Evolutionary conservation across 768 basidiomycete genomes (phyloP).

Genomic region (Xerocomellus amylosporus): DNA sequence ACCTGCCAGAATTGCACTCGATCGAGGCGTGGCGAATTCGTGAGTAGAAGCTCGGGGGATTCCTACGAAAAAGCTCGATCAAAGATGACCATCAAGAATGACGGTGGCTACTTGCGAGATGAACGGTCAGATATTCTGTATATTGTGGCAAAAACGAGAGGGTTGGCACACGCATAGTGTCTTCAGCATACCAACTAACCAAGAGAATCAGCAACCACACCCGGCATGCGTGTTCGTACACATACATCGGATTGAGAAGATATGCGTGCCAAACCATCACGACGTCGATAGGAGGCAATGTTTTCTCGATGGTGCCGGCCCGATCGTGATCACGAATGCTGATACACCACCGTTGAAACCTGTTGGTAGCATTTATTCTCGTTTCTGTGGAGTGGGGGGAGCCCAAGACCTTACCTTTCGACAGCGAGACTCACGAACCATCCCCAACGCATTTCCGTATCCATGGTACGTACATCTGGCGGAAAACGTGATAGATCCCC

Average conservation of each 20-base stretch:
- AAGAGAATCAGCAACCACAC: background rate
- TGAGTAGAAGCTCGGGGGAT: conserved; percentile 2
- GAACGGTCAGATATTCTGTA: conserved; percentile 7
- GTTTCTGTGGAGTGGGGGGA: background rate
- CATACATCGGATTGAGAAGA: conserved; percentile 34
- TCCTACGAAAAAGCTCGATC: background rate
- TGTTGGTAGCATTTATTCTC: background rate
- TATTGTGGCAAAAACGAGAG: conserved; percentile 10
- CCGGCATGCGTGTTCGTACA: background rate
- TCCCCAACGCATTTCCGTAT: conserved; percentile 28
- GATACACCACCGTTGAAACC: conserved; percentile 35
- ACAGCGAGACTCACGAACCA: conserved; percentile 38
- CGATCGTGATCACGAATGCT: background rate
- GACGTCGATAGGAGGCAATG: conserved; percentile 35
- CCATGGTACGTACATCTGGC: conserved; percentile 6
- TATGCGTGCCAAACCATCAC: conserved; percentile 40
- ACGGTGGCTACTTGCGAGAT: conserved; percentile 9
- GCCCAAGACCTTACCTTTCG: conserved; percentile 23
- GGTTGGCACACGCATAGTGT: conserved; percentile 2
- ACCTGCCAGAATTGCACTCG: conserved; percentile 1
- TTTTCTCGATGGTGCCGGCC: background rate
- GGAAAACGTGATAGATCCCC: conserved; percentile 14
- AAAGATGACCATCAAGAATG: background rate
- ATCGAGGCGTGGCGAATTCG: background rate
- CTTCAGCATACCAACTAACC: conserved; percentile 21